Conservation (phyloP, 106 monocot species). For the Allium fistulosum region DNA sequence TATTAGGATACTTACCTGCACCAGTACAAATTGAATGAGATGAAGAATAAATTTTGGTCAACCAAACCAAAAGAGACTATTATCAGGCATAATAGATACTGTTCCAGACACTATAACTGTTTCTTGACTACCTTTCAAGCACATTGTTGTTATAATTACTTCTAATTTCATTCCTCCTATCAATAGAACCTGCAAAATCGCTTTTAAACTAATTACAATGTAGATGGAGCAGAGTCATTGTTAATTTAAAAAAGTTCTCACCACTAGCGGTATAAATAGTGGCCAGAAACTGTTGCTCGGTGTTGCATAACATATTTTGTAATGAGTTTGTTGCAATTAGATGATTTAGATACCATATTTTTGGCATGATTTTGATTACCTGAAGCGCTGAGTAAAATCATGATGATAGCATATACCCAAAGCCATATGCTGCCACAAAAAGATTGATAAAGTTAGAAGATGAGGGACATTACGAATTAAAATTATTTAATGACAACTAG, state of each 20-base stretch:
- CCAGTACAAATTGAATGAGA: constrained; percentile 39
- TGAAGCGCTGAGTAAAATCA: constrained; percentile 32
- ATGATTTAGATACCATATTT: neutral
- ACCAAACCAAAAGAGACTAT: constrained; percentile 38
- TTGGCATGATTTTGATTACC: constrained; percentile 13
- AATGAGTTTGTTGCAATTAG: too few species aligned
- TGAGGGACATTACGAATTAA: too few species aligned
- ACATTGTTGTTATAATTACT: constrained; percentile 28
- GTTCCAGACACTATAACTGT: constrained; percentile 19
- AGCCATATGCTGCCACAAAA: constrained; percentile 26
- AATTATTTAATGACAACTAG: too few species aligned
- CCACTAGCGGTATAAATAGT: constrained; percentile 28
- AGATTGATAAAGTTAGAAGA: neutral
- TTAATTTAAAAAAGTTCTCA: constrained; percentile 4
- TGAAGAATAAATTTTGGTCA: constrained; percentile 24
- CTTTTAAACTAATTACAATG: neutral
- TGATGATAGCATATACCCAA: constrained; percentile 25
- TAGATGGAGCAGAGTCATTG: constrained; percentile 27
- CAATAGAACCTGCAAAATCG: constrained; percentile 25
- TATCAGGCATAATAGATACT: constrained; percentile 21
- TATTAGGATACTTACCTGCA: constrained; percentile 22
- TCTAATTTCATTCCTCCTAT: constrained; percentile 36
- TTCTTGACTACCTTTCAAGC: constrained; percentile 22
- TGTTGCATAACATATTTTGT: constrained; percentile 6
- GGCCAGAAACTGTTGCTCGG: constrained; percentile 27